These are phyloP conservation scores for Euphorbia lathyris DNA, from an alignment of 345 rosid species.

Conservation along the genomic window DNA sequence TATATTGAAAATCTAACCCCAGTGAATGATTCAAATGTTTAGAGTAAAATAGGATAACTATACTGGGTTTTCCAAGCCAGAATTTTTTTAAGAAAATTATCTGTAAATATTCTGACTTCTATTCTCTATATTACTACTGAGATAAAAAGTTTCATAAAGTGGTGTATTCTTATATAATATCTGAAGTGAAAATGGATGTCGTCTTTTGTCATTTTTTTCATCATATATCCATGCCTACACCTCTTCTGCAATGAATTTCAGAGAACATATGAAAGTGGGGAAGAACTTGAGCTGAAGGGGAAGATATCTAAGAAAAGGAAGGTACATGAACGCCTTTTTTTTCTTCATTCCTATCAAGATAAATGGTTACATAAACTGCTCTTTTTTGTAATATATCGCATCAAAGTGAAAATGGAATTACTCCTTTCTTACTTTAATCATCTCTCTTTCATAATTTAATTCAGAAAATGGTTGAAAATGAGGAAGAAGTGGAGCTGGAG, in stretches of 20 bases:
- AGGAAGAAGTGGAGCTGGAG: conserved; percentile 22
- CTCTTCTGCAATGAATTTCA: conserved; percentile 18
- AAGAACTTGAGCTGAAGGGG: conserved; percentile 30
- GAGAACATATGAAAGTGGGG: conserved; percentile 29
- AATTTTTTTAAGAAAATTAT: background rate
- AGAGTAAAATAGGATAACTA: background rate
- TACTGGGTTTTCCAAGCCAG: background rate
- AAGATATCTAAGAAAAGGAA: conserved; percentile 41
- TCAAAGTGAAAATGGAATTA: background rate
- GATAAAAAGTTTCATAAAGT: too few relatives aligned
- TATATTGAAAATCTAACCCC: background rate
- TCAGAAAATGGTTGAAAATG: conserved; percentile 34
- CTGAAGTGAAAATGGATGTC: background rate
- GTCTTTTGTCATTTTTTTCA: background rate
- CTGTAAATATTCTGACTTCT: background rate
- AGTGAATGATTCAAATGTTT: background rate
- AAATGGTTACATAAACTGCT: too few relatives aligned
- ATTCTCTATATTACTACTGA: background rate
- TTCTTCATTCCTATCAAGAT: background rate
- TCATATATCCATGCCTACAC: background rate
- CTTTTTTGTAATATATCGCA: background rate
- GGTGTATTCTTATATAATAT: too few relatives aligned
- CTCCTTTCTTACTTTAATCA: background rate
- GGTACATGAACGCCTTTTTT: conserved; percentile 26
- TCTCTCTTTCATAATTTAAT: background rate